These are phyloP conservation scores for Wickerhamiella cacticola DNA, from an alignment of 805 yeast species.

Conservation along the genomic window DNA sequence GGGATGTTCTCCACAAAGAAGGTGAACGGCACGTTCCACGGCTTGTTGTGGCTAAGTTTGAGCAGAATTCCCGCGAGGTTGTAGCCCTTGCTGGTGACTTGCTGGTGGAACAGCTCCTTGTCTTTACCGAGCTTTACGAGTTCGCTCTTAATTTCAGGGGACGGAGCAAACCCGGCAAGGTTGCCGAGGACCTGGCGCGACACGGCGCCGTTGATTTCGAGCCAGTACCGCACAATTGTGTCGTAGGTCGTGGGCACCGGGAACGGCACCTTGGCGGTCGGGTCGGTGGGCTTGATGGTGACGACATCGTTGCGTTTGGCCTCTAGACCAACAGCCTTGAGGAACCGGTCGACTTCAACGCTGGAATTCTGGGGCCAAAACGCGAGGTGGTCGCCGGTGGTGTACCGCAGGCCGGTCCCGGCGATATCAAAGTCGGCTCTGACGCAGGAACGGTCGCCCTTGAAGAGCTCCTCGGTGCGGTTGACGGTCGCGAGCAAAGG, in stretches of 20 bases:
- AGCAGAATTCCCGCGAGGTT: constrained; percentile 69
- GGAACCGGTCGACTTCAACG: constrained; percentile 57
- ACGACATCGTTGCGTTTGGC: constrained; percentile 45
- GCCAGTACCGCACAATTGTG: constrained; percentile 69
- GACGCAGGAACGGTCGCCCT: constrained; percentile 60
- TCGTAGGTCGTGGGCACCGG: constrained; percentile 70
- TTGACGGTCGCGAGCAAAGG: constrained; percentile 69
- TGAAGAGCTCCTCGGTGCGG: constrained; percentile 57
- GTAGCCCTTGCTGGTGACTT: constrained; percentile 47
- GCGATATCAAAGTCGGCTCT: constrained; percentile 83
- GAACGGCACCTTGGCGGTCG: constrained; percentile 34
- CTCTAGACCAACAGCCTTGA: constrained; percentile 48
- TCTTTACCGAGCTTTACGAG: constrained; percentile 47
- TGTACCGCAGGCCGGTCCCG: constrained; percentile 60
- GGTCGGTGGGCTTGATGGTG: constrained; percentile 54
- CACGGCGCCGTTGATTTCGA: constrained; percentile 86
- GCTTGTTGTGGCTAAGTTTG: constrained; percentile 44
- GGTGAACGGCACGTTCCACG: constrained; percentile 83
- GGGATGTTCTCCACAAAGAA: constrained; percentile 72
- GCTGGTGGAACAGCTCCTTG: constrained; percentile 53
- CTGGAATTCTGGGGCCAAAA: constrained; percentile 85
- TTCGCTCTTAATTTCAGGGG: constrained; percentile 39
- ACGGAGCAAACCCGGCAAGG: constrained; percentile 74
- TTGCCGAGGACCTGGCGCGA: constrained; percentile 75
- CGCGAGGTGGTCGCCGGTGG: constrained; percentile 95